phyloP scores from a whole-genome alignment of 164 flowering plant species.

The Akebia trifoliata region DNA sequence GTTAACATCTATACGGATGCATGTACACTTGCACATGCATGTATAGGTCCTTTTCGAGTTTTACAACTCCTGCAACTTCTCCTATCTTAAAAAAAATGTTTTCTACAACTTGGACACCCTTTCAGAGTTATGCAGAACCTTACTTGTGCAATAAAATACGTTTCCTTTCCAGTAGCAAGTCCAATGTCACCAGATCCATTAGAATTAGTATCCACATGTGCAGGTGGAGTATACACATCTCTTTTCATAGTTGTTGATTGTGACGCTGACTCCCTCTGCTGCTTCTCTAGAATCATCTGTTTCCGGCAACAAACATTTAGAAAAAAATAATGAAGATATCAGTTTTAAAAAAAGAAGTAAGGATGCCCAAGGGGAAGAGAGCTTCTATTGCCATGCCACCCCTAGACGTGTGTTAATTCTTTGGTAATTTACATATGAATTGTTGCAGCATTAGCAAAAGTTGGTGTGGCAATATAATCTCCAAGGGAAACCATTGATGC shows the following conservation, averaged over 20 bases:
- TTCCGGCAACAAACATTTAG: constrained; percentile 17
- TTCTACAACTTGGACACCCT: background rate
- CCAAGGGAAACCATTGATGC: background rate
- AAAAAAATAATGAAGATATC: background rate
- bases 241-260: constrained; percentile 19
- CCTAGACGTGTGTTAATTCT: too few species aligned
- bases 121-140: constrained; percentile 11
- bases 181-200: constrained; percentile 27
- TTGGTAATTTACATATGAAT: too few species aligned
- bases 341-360: too few species aligned
- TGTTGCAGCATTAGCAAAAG: too few species aligned
- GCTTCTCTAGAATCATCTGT: constrained; percentile 50
- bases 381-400: too few species aligned
- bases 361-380: too few species aligned
- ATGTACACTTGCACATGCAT: background rate
- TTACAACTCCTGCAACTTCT: background rate
- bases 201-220: constrained; percentile 19
- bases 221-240: constrained; percentile 26
- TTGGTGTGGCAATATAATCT: too few species aligned
- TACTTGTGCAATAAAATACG: constrained; percentile 60
- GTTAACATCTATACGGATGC: too few species aligned
- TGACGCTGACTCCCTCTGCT: constrained; percentile 30
- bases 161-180: constrained; percentile 15
- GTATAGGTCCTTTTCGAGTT: background rate
- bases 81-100: background rate